A percentile compares a stretch with the other conserved stretches of the same genome.
Conservation (phyloP, 495 filamentous ascomycete genomes). For the Lasiosphaeriaceae sp. region DNA sequence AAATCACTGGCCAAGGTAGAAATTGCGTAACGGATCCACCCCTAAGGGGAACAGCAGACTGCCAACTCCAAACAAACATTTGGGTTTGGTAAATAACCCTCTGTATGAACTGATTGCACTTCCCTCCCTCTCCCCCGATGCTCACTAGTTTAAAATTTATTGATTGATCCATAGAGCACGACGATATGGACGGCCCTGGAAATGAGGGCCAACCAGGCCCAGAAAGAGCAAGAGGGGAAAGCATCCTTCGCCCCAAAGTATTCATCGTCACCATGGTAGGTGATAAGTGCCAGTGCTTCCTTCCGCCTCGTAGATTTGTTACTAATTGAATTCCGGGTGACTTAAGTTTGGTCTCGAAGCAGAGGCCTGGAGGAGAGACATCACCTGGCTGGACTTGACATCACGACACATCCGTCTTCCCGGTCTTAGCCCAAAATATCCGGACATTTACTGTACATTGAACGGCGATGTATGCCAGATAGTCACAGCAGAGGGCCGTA, state of each 20-base stretch:
- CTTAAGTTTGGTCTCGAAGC: slow-evolving; percentile 11
- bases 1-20: too few species aligned
- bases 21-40: too few species aligned
- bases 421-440: slow-evolving; percentile 7
- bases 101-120: too few species aligned
- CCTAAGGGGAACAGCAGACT: too few species aligned
- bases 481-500: slow-evolving; percentile 2
- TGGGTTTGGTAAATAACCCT: too few species aligned
- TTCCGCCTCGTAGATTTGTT: not conserved
- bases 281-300: not conserved
- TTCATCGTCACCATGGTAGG: slow-evolving; percentile 9
- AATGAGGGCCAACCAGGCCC: too few species aligned
- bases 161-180: too few species aligned
- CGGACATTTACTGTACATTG: slow-evolving; percentile 4
- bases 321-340: not conserved
- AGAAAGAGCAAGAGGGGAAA: not conserved
- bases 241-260: slow-evolving; percentile 5
- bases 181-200: too few species aligned
- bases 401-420: not conserved
- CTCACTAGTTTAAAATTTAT: too few species aligned
- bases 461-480: slow-evolving; percentile 6
- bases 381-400: not conserved
- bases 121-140: too few species aligned
- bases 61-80: too few species aligned
- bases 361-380: not conserved